These are phyloP conservation scores for Podila epicladia DNA, from an alignment of 192 early-diverging fungal genomes.

Conservation along the genomic window DNA sequence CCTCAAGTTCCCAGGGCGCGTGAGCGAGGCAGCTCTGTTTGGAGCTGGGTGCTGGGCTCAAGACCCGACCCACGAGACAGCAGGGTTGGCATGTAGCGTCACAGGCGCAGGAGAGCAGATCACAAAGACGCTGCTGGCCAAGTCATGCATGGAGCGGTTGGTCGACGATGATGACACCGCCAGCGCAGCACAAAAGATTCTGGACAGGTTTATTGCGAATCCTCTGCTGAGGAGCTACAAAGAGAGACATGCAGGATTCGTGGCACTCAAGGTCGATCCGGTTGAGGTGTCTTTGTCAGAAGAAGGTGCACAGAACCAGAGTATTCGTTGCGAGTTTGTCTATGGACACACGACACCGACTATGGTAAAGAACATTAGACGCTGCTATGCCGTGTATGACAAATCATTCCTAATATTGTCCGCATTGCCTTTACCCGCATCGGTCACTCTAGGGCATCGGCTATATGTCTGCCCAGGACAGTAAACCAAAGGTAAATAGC, in stretches of 20 bases:
- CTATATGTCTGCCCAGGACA: conserved; percentile 29
- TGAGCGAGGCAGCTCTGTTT: conserved; percentile 90
- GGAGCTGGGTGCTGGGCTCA: conserved; percentile 88
- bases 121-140: conserved; percentile 75
- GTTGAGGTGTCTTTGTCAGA: neutral
- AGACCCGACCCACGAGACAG: conserved; percentile 14
- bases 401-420: neutral
- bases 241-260: conserved; percentile 50
- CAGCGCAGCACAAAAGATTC: neutral
- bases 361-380: conserved; percentile 61
- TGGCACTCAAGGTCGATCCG: conserved; percentile 26
- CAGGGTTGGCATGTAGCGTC: conserved; percentile 70
- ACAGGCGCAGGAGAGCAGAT: conserved; percentile 90
- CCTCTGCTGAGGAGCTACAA: conserved; percentile 26
- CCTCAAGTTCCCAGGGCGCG: conserved; percentile 82
- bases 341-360: conserved; percentile 78
- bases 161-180: conserved; percentile 5
- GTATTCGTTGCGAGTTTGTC: conserved; percentile 60
- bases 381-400: neutral
- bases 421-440: neutral
- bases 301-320: neutral
- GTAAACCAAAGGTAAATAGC: conserved; percentile 25
- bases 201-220: conserved; percentile 31
- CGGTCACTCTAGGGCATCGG: conserved; percentile 15
- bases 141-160: conserved; percentile 57